A percentile compares a stretch with the other conserved stretches of the same genome.
Conservation (phyloP, 257 asterid species). For the Sherardia arvensis region DNA sequence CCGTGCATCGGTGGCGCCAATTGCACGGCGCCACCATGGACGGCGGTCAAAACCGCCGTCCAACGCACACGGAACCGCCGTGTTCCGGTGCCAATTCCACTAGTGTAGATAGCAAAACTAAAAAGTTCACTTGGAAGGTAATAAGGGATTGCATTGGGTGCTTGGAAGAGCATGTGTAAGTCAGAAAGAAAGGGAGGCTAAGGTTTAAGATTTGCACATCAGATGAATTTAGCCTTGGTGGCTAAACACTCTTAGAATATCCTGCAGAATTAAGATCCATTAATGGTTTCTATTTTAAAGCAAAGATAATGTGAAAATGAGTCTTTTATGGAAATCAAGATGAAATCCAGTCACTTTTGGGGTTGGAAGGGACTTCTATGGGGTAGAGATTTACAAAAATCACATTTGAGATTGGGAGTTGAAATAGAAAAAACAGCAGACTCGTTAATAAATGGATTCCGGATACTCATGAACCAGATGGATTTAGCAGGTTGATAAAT, state of each 20-base stretch:
- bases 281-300: background rate
- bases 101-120: background rate
- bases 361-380: background rate
- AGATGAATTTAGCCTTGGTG: background rate
- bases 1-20: too few species aligned
- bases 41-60: too few species aligned
- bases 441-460: background rate
- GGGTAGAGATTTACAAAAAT: background rate
- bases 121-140: background rate
- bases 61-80: too few species aligned
- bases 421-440: background rate
- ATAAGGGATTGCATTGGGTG: background rate
- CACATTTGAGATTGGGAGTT: background rate
- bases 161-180: background rate
- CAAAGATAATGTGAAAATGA: background rate
- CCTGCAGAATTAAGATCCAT: background rate
- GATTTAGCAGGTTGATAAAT: too few species aligned
- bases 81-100: too few species aligned
- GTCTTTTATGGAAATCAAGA: background rate
- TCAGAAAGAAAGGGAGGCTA: too few species aligned
- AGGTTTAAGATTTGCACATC: too few species aligned
- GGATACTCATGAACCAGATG: background rate
- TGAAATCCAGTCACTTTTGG: background rate
- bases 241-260: background rate
- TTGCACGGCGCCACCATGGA: too few species aligned